Evolutionary conservation across 179 eudicot species (phyloP), one percentile per base, ranked within the genome.

Genomic region (Pouteria campechiana): DNA sequence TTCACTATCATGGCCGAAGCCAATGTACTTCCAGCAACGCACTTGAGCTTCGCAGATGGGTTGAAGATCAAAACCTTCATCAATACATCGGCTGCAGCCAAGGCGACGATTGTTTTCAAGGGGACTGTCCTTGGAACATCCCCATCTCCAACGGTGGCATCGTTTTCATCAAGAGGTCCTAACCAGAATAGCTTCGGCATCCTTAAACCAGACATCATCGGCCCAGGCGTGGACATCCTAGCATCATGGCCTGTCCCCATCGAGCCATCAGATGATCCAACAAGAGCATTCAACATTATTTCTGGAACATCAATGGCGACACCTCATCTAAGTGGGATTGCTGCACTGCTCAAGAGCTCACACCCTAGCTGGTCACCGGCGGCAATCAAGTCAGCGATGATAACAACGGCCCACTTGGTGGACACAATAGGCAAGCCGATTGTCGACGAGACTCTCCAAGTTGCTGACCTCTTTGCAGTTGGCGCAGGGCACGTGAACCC

Each of bases 271-370:
- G 38, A 25, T 2, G 21, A 6, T 17, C 17, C 44, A 8, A 58
- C 32, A 29, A 17, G 44, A 6, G 38, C 33, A 11, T 50, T 50
- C 28, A 37, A 50, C 44, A 37, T 38, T n/a, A 37, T 49, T 7
- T 49, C 54, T 1, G 43, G 54, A 17, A 49, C 54, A 17, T 49
- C 54, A 17, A 49, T 49, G 54, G 36, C 54, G 10, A 35, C 43
- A 17, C 54, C 54, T 0, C 54, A 49, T 27, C 54, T 49, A 1
- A 49, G 54, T 25, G 54, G 54, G 34, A 24, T 49, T 4, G 54
- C 44, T 5, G 54, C 54, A 2, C 25, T 50, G 30, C 55, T 50
- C 8, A 50, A 38, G 29, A 50, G 55, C 6, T 0, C 36, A 1
- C 53, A 48, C 11, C 53, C 53, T 8, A 17, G 17, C 25, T 48